phyloP scores from a whole-genome alignment of 1,284 basidiomycete species.

The Cutaneotrichosporon curvatum region DNA sequence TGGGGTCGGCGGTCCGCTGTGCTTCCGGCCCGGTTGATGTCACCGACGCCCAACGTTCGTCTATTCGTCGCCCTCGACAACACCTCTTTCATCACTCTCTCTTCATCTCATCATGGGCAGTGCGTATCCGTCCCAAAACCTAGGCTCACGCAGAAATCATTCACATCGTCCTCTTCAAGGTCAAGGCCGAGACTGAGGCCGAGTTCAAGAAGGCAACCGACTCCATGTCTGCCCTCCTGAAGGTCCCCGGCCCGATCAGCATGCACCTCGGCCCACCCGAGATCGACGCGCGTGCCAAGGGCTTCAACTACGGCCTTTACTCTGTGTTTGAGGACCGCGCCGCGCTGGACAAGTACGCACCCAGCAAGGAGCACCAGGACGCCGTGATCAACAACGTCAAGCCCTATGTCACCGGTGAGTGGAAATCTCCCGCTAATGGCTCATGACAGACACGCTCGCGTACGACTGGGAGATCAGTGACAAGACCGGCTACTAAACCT shows the following conservation, averaged over 20 bases:
- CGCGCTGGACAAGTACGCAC: slow-evolving; percentile 41
- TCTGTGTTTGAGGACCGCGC: slow-evolving; percentile 37
- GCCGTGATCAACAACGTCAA: slow-evolving; percentile 37
- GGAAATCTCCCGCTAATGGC: background rate
- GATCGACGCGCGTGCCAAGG: slow-evolving; percentile 40
- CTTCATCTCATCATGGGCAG: slow-evolving; percentile 14
- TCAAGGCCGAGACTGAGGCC: slow-evolving; percentile 28
- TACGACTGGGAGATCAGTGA: slow-evolving; percentile 45
- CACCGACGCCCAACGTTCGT: no score
- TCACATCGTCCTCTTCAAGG: slow-evolving; percentile 45
- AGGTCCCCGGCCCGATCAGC: slow-evolving; percentile 31
- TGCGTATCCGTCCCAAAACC: slow-evolving; percentile 4
- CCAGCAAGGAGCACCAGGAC: slow-evolving; percentile 38
- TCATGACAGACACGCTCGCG: slow-evolving; percentile 36
- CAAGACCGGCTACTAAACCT: slow-evolving; percentile 14
- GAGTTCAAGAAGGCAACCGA: slow-evolving; percentile 24
- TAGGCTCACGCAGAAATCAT: slow-evolving; percentile 31
- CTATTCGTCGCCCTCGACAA: no score
- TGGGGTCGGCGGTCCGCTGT: no score
- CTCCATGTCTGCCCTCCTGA: slow-evolving; percentile 32
- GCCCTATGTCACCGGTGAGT: slow-evolving; percentile 40
- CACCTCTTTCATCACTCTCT: no score
- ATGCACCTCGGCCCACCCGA: slow-evolving; percentile 37
- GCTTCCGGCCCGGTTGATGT: no score
- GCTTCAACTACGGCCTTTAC: slow-evolving; percentile 44